Evolutionary conservation across 768 basidiomycete species (phyloP), one percentile per base, ranked within the genome.

Genomic region (Strobilomyces confusus): DNA sequence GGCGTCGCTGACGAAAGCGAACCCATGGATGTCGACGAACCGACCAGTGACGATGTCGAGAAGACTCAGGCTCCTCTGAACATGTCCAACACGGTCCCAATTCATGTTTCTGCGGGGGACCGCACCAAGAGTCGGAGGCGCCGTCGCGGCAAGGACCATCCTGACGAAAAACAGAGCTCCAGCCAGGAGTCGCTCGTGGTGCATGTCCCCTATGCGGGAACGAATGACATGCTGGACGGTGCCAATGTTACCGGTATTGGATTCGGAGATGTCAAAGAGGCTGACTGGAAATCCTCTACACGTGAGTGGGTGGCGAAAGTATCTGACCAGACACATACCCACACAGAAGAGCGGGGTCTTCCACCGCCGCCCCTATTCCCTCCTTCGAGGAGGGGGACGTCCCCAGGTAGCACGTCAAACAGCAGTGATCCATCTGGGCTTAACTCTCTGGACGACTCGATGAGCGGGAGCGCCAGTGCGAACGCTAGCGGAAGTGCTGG

Each of bases 281-380:
- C 59, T 3, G 64, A 56, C 32, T 62, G 62, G 63, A 59, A 62
- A 26, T 46, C 60, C 23, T 59, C 69, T 26, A 80, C 78, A 15
- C 70, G 72, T 48, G 69, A 72, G 51, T 81, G 80, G 80, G 79
- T 73, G 14, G 75, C 80, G 58, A 70, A 70, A 47, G 70, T 75
- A 9, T 66, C 63, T 9, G 68, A 73, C 47, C 67, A 72, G 55
- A 70, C 69, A 3, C 58, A 61, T 34, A 48, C 34, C 17, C 52
- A 29, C 14, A 30, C 14, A 23, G 57, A 44, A 47, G 58, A 49
- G 15, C 49, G 32, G 6, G 30, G 48, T 25, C 46, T 32, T 45
- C 49, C 51, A 4, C 57, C 45, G 15, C 47, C 40, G 7, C 48
- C 52, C 23, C 50, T 50, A 12, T 48, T 52, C 22, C 19, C 38